Conservation (phyloP, 2,329 filamentous ascomycete genomes). For the Aspergillus sp. region DNA sequence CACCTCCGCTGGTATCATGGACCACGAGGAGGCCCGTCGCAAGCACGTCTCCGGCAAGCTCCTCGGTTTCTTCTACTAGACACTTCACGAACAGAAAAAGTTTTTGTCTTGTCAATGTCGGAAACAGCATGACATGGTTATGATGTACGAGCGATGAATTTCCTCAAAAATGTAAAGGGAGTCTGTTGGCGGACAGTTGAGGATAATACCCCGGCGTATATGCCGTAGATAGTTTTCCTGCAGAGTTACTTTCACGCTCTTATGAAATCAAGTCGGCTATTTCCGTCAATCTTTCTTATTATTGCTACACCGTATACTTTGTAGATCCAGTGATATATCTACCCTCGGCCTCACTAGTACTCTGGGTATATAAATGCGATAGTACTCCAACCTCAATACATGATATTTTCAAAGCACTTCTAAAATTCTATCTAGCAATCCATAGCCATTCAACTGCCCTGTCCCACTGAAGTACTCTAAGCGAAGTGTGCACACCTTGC, state of each 20-base stretch:
- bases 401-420: no score
- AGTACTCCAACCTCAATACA: no score
- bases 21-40: conserved; percentile 98
- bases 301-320: background rate
- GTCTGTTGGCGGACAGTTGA: conserved; percentile 17
- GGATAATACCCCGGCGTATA: conserved; percentile 19
- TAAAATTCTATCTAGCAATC: no score
- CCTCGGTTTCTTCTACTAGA: conserved; percentile 98
- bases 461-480: no score
- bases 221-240: conserved; percentile 21
- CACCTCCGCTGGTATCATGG: conserved; percentile 99
- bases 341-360: no score
- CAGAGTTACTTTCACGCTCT: conserved; percentile 12
- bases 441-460: no score
- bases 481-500: no score
- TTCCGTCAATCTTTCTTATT: conserved; percentile 1
- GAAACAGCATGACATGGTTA: conserved; percentile 12
- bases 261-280: conserved; percentile 4
- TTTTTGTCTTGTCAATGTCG: conserved; percentile 19
- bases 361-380: no score
- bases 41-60: conserved; percentile 99
- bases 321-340: background rate
- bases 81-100: conserved; percentile 12
- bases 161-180: conserved; percentile 13
- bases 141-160: conserved; percentile 12